These are phyloP conservation scores for Vigna mungo DNA, from an alignment of 306 rosid species.

Conservation along the genomic window DNA sequence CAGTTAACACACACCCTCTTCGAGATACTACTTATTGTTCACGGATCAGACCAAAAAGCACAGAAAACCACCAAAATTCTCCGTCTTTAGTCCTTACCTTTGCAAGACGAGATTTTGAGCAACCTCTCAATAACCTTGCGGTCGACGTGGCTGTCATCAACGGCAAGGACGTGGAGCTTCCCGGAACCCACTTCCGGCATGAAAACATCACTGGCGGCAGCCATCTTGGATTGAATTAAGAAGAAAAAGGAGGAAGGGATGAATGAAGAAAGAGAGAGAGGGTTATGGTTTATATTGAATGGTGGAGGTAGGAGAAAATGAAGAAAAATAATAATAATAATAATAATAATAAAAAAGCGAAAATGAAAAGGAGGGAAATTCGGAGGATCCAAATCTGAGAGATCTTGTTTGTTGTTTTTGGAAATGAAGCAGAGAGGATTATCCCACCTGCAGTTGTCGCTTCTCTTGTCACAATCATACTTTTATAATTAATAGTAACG, in stretches of 20 bases:
- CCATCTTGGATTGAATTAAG: conserved; percentile 47
- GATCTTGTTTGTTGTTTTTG: conserved; percentile 55
- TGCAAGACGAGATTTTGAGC: conserved; percentile 82
- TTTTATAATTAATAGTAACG: neutral
- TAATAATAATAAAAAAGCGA: neutral
- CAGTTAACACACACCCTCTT: too few relatives aligned
- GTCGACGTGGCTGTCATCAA: conserved; percentile 88
- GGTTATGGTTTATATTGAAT: conserved; percentile 32
- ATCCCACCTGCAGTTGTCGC: conserved; percentile 68
- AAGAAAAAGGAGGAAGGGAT: neutral
- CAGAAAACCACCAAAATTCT: neutral
- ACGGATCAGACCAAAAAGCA: neutral
- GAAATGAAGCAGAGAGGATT: conserved; percentile 65
- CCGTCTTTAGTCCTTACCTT: conserved; percentile 70
- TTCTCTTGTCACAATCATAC: conserved; percentile 53
- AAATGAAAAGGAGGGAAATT: conserved; percentile 49
- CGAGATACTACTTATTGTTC: too few relatives aligned
- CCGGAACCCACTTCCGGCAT: conserved; percentile 48
- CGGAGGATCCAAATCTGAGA: conserved; percentile 80
- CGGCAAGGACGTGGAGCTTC: conserved; percentile 89
- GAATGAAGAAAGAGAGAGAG: neutral
- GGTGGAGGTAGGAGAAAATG: conserved; percentile 14
- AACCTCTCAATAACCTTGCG: conserved; percentile 86
- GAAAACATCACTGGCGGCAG: conserved; percentile 52
- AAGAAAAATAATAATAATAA: conserved; percentile 19